These are phyloP conservation scores for Cymbidium sinense DNA, from an alignment of 106 monocot genomes.

Conservation along the genomic window DNA sequence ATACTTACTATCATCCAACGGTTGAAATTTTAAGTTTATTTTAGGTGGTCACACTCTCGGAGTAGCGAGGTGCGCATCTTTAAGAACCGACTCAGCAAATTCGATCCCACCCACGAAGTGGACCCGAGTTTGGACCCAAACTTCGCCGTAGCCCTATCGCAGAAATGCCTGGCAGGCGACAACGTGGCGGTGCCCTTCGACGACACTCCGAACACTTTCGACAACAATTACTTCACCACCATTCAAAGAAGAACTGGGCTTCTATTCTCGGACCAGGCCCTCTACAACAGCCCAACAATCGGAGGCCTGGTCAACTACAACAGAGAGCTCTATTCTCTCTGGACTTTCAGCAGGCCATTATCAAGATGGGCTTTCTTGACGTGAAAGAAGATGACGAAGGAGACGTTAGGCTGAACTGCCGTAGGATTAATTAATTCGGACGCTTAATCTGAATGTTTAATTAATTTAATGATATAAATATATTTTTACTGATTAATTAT, in stretches of 20 bases:
- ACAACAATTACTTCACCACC: constrained; percentile 50
- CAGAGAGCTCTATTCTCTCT: constrained; percentile 55
- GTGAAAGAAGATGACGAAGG: constrained; percentile 45
- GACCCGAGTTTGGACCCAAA: constrained; percentile 44
- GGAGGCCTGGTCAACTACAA: constrained; percentile 34
- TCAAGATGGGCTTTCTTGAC: constrained; percentile 74
- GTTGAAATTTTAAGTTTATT: too few species aligned
- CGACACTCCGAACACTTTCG: constrained; percentile 37
- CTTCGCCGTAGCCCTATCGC: constrained; percentile 18
- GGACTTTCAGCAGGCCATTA: constrained; percentile 59
- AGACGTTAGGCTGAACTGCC: constrained; percentile 62
- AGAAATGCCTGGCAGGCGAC: constrained; percentile 45
- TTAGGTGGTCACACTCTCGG: constrained; percentile 69
- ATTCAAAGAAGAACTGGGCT: constrained; percentile 38
- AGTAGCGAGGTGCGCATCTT: constrained; percentile 58
- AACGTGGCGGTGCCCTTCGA: constrained; percentile 40
- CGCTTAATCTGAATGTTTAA: too few species aligned
- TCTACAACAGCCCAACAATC: constrained; percentile 39
- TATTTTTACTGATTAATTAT: too few species aligned
- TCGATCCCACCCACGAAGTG: constrained; percentile 32
- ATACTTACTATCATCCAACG: too few species aligned
- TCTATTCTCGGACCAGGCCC: constrained; percentile 58
- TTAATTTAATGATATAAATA: too few species aligned
- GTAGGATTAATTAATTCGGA: constrained; percentile 29
- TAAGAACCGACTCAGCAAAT: constrained; percentile 45